Evolutionary conservation across 1,284 basidiomycete genomes (phyloP), one percentile per base, ranked within the genome.

Genomic region (Mycena sp.): DNA sequence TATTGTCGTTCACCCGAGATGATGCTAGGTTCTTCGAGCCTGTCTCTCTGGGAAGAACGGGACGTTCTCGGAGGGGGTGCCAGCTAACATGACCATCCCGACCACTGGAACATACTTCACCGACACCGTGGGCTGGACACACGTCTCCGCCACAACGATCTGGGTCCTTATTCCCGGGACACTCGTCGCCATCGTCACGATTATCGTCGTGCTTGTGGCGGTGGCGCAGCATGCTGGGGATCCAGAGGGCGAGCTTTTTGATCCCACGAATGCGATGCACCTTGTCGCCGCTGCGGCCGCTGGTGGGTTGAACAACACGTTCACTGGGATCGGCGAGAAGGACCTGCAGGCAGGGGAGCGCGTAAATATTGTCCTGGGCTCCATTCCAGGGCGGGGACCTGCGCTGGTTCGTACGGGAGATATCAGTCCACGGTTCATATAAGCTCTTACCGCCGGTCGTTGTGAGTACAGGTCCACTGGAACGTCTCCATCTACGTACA

Each of bases 121-220:
- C 5, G 3, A 57, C 1, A 48, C 32, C 32, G 26, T 25, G 3
- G 54, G 54, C 12, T 57, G 54, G 54, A 23, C 16, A 14, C 43
- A 46, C 10, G 17, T 14, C 3, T 38, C 44, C 16, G 32, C 54
- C 23, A 28, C 32, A 1, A 40, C 44, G 1, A 7, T 21, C 25
- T 57, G 44, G 54, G 54, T 48, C n/a, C 44, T 57, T 6, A 25
- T 57, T 16, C 54, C 54, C 7, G 54, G 54, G 3, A 40, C 45
- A 17, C 12, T 57, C 17, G 16, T 57, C 16, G 54, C 54, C 19
- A 21, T 57, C 12, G 7, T 32, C 9, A 38, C 54, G 3, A 48
- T 57, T 17, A 1, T 6, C 23, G 23, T 48, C 54, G 35, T 57
- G 2, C 16, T 57, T n/a, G 11, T 10, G 14, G 26, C 54, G 2